A percentile compares a stretch with the other conserved stretches of the same genome.
Conservation (phyloP, 1,139 yeast genomes). For the Kodamaea fungicola region DNA sequence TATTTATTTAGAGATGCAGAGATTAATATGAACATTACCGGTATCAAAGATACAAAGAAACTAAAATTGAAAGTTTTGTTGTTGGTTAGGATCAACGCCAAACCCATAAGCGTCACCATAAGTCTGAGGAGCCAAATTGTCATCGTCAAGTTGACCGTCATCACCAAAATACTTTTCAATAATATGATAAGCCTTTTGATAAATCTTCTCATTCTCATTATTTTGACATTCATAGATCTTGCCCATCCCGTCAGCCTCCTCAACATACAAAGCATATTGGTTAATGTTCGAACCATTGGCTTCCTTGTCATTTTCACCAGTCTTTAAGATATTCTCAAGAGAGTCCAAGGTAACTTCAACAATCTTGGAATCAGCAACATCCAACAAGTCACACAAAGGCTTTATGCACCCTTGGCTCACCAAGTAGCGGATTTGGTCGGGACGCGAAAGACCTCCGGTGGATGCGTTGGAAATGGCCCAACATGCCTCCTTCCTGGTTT, state of each 20-base stretch:
- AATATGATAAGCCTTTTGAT: slow-evolving; percentile 84
- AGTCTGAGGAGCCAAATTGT: slow-evolving; percentile 78
- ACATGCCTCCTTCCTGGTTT: slow-evolving; percentile 97
- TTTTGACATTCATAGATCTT: slow-evolving; percentile 91
- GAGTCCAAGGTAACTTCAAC: slow-evolving; percentile 96
- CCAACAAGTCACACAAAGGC: slow-evolving; percentile 89
- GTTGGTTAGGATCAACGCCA: slow-evolving; percentile 56
- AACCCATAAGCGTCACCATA: slow-evolving; percentile 86
- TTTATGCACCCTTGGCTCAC: slow-evolving; percentile 96
- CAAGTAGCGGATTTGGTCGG: slow-evolving; percentile 89
- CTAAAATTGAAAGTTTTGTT: slow-evolving; percentile 48
- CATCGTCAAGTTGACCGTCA: slow-evolving; percentile 68
- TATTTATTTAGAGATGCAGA: slow-evolving; percentile 10
- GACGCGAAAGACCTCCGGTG: slow-evolving; percentile 88
- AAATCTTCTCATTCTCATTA: slow-evolving; percentile 87
- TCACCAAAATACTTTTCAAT: slow-evolving; percentile 91
- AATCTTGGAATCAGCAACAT: slow-evolving; percentile 85
- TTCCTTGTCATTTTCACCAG: slow-evolving; percentile 92
- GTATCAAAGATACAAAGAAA: slow-evolving; percentile 1
- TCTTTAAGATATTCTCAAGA: slow-evolving; percentile 84
- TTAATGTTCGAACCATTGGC: slow-evolving; percentile 65
- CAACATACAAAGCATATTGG: slow-evolving; percentile 86
- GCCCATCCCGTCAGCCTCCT: slow-evolving; percentile 98
- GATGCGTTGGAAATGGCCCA: slow-evolving; percentile 99
- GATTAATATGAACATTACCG: slow-evolving; percentile 1